Percentiles rank a stretch among this genome's conserved stretches.
Evolutionary conservation across 108 stramenopile genomes (phyloP).

Genomic region (Pseudonitzschia multiseries): DNA sequence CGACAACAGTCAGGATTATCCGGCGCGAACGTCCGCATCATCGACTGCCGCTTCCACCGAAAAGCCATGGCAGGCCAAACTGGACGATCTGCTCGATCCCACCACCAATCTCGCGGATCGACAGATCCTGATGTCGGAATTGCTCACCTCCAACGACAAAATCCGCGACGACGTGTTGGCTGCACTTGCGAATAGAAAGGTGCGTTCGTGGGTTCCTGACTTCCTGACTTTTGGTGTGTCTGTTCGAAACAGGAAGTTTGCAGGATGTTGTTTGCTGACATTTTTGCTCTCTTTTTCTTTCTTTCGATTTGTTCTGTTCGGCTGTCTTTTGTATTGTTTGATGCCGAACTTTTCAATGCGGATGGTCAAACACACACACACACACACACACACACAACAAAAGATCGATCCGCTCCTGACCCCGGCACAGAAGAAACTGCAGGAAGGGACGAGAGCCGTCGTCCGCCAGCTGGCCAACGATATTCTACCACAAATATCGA

Average conservation of each 20-base stretch:
- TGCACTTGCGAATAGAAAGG: slow-evolving; percentile 72
- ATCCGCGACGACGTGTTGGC: slow-evolving; percentile 69
- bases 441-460: slow-evolving; percentile 80
- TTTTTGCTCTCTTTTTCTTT: not conserved
- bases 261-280: not conserved
- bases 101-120: slow-evolving; percentile 61
- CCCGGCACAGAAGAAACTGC: slow-evolving; percentile 66
- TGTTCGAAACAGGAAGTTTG: not conserved
- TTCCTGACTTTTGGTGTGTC: not conserved
- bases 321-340: not conserved
- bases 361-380: not conserved
- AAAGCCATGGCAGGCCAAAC: slow-evolving; percentile 63
- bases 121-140: slow-evolving; percentile 70
- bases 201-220: slow-evolving; percentile 26
- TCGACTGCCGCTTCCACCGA: not conserved
- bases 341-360: not conserved
- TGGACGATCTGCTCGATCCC: slow-evolving; percentile 72
- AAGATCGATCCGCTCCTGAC: slow-evolving; percentile 82
- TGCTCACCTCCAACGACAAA: slow-evolving; percentile 63
- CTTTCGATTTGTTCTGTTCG: not conserved
- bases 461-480: slow-evolving; percentile 80
- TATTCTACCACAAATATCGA: slow-evolving; percentile 66
- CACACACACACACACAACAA: not conserved
- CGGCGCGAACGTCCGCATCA: not conserved
- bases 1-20: not conserved